phyloP scores from a whole-genome alignment of 2,329 filamentous ascomycete species.

The Pyricularia grisea region DNA sequence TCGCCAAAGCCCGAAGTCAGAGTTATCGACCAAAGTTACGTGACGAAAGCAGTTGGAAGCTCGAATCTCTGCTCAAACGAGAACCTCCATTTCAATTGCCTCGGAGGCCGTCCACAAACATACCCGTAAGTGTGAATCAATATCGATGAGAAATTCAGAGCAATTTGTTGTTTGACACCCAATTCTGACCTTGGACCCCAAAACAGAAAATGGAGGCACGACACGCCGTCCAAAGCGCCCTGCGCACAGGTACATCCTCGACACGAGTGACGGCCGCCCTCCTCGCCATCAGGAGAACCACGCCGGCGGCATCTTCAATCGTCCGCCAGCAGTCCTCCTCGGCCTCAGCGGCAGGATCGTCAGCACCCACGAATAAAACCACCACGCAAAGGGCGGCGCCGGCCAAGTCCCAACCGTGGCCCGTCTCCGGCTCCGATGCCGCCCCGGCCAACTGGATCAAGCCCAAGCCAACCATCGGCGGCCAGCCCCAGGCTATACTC shows the following conservation, averaged over 20 bases:
- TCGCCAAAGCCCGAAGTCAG: background rate
- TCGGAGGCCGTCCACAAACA: background rate
- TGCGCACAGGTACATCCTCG: background rate
- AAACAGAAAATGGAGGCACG: conserved; percentile 4
- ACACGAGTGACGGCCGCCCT: background rate
- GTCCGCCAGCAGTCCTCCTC: background rate
- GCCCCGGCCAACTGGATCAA: background rate
- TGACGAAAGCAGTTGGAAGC: background rate
- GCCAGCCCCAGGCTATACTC: background rate
- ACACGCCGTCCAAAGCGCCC: conserved; percentile 4
- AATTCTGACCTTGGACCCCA: background rate
- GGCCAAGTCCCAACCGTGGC: background rate
- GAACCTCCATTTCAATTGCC: background rate
- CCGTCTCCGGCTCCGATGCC: background rate
- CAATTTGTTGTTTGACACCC: background rate
- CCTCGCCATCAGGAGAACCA: background rate
- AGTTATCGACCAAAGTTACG: background rate
- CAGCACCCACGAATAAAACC: background rate
- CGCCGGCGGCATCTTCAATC: background rate
- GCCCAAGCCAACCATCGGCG: background rate
- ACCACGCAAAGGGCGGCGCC: background rate
- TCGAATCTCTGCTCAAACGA: background rate
- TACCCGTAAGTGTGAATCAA: background rate
- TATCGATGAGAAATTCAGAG: background rate
- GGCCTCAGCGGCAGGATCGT: background rate